Evolutionary conservation across 345 rosid genomes (phyloP), one percentile per base, ranked within the genome.

Genomic region (Cochlearia excelsa): DNA sequence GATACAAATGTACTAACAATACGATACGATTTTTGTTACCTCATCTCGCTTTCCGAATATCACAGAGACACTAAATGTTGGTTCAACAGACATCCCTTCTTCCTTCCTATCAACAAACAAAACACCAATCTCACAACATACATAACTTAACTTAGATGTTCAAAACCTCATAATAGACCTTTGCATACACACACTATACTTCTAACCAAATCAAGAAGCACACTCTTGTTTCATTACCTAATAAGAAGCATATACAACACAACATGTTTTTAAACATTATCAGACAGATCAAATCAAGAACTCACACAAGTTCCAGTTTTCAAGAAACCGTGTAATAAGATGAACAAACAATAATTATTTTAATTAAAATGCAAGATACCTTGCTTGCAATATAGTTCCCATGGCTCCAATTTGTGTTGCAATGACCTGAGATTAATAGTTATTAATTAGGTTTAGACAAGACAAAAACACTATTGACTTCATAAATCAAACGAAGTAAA

Each of bases 21-120:
- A 46, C 26, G 46, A 40, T 10, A 37, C 5, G 7, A 37, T 33
- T 5, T 33, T 37, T 55, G 4, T 63, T 78, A 87, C 99, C 86
- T 87, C 92, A 45, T 93, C 89, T 56, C 97, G 83, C 77, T 89
- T 89, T 61, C 99, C 95, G 53, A 93, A 87, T 61, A 89, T 69
- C 54, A 89, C 92, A 9, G 94, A 87, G 35, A 93, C 94, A 54
- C 51, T 85, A 67, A 75, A 93, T 42, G 89, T 89, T 45, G 97
- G 95, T 63, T 85, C 66, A 40, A 71, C 69, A 11, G 94, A 77
- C 75, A 93, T 74, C 52, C 89, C 95, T 77, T 83, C 88, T 70
- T 93, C 99, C 69, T 89, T 93, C 76, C 40, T 37, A 8, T 6
- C 40, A 37, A 37, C 7, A 37, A 37, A 37, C 2, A 37, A 37